Evolutionary conservation across 805 yeast species (phyloP).

Genomic region (Blastobotrys chiropterorum): DNA sequence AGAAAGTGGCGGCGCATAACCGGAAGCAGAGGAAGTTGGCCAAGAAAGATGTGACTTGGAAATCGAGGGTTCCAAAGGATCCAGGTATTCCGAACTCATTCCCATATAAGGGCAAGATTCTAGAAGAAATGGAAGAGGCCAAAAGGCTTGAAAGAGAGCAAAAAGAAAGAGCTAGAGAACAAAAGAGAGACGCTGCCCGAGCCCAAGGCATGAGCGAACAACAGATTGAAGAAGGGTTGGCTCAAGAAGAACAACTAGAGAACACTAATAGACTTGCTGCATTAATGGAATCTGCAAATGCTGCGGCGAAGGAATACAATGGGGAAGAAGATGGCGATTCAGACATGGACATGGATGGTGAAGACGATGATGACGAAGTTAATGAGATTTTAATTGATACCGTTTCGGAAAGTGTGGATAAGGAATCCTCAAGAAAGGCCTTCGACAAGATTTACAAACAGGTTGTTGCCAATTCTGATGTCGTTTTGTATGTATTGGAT

Average conservation of each 20-base stretch:
- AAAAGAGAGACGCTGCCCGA: slow-evolving; percentile 27
- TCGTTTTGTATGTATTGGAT: slow-evolving; percentile 85
- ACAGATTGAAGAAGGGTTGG: slow-evolving; percentile 34
- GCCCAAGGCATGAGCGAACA: slow-evolving; percentile 35
- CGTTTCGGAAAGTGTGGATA: slow-evolving; percentile 37
- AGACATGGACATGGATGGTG: slow-evolving; percentile 36
- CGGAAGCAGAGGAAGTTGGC: slow-evolving; percentile 76
- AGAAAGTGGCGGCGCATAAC: slow-evolving; percentile 88
- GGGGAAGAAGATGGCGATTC: slow-evolving; percentile 43
- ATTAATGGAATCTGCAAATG: slow-evolving; percentile 80
- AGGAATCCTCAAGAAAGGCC: slow-evolving; percentile 52
- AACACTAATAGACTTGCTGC: slow-evolving; percentile 66
- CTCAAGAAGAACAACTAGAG: slow-evolving; percentile 28
- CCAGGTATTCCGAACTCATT: slow-evolving; percentile 93
- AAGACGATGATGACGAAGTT: slow-evolving; percentile 42
- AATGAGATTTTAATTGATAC: slow-evolving; percentile 38
- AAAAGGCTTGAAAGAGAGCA: slow-evolving; percentile 40
- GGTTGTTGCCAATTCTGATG: slow-evolving; percentile 90
- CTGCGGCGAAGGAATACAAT: slow-evolving; percentile 70
- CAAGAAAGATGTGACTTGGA: slow-evolving; percentile 93
- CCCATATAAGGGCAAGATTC: slow-evolving; percentile 85
- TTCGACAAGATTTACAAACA: slow-evolving; percentile 91
- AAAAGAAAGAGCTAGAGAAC: slow-evolving; percentile 34
- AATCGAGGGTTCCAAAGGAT: slow-evolving; percentile 73
- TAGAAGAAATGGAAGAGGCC: slow-evolving; percentile 48